Base-by-base conservation (phyloP, 2,329 filamentous ascomycete species). In the Fusarium miscanthi region DNA sequence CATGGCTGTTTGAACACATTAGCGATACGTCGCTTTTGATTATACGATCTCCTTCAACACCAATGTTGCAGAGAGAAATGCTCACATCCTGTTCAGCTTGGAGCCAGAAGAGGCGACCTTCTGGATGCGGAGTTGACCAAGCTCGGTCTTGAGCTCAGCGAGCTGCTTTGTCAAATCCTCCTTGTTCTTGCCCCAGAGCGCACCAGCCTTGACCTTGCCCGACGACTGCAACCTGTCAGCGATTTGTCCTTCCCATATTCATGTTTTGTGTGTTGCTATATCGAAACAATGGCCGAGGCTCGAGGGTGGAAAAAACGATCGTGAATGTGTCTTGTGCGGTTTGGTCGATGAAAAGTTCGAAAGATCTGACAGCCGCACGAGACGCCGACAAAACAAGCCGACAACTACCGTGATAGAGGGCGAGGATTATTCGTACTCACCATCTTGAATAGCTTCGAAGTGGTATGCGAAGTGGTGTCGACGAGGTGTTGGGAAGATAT, bases 101-200 rank as follows among this genome's bases (percentile, higher is more conserved):
- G 93, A 93, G 82, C 94, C 92, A 80, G 94, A 94, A 81, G 95
- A 97, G 83, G 94, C 90, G 84, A 99, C 95, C 93, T 99, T 98
- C 89, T 98, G 95, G 84, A 97, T 97, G 85, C 96, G 93, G 83
- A 99, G 91, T 88, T 95, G 92, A 83, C 94, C 93, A 80, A 99
- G 92, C 90, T 99, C 97, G 77, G 92, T 91, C 93, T 98, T 97
- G 84, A 97, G 89, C 87, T 97, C 94, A 81, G 91, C 91, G 83
- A 98, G 92, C 87, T 97, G 94, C 91, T 96, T 97, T 84, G 91
- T 90, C 86, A 99, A 90, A 82, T 99, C 97, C 84, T 97, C 94
- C 92, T 98, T 98, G 92, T 90, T 95, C 94, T 99, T 99, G 89
- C 91, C 91, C 96, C 96, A 98, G 87, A 99, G 94, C 88, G 93